phyloP scores from a whole-genome alignment of 2,329 filamentous ascomycete genomes.

The Neofusicoccum parvum region DNA sequence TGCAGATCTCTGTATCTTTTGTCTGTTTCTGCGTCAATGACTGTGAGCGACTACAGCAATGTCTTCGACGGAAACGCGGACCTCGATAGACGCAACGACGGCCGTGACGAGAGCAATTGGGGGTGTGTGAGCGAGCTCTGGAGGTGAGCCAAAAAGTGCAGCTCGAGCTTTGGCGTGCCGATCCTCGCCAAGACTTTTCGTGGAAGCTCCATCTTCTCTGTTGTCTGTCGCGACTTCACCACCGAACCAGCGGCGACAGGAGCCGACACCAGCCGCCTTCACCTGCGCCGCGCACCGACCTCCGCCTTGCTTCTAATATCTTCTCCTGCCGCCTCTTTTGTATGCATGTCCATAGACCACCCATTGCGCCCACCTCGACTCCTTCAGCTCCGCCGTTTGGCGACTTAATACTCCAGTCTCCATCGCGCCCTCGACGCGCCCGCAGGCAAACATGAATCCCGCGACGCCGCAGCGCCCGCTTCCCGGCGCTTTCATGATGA shows the following conservation, averaged over 20 bases:
- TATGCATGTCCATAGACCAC: constrained; percentile 5
- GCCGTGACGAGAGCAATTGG: background rate
- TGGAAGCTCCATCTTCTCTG: background rate
- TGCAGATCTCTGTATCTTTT: background rate
- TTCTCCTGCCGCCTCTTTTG: constrained; percentile 10
- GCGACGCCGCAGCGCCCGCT: constrained; percentile 70
- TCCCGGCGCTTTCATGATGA: constrained; percentile 75
- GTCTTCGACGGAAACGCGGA: background rate
- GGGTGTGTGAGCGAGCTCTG: background rate
- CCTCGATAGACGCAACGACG: background rate
- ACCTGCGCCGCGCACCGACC: constrained; percentile 7
- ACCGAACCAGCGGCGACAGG: constrained; percentile 1
- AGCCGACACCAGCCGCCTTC: background rate
- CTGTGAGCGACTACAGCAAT: background rate
- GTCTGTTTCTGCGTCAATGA: background rate
- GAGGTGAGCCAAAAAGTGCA: background rate
- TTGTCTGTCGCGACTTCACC: constrained; percentile 7
- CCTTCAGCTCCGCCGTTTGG: constrained; percentile 12
- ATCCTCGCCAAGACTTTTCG: constrained; percentile 11
- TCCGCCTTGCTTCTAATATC: background rate
- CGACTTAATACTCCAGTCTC: constrained; percentile 12
- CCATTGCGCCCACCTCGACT: constrained; percentile 13
- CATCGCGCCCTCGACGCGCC: constrained; percentile 18
- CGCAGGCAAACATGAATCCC: constrained; percentile 28
- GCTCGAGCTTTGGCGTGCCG: background rate